A percentile compares a stretch with the other conserved stretches of the same genome.
phyloP scores from a whole-genome alignment of 345 rosid species.

The Acer yangbiense region DNA sequence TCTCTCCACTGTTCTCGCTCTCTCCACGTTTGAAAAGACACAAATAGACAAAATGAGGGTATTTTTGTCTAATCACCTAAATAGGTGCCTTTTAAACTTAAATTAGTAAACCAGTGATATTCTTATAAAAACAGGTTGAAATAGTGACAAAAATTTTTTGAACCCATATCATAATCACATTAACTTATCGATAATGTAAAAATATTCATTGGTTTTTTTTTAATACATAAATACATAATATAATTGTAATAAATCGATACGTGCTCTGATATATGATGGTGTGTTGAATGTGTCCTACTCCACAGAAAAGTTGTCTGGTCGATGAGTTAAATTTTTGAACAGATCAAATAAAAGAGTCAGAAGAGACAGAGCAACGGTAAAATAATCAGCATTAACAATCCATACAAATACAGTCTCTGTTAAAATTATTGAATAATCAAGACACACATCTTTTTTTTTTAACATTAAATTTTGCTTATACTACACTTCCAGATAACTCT shows the following conservation, averaged over 20 bases:
- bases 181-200: neutral
- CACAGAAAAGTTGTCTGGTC: conserved; percentile 23
- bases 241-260: too few relatives aligned
- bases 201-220: too few relatives aligned
- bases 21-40: too few relatives aligned
- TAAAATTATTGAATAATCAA: conserved; percentile 14
- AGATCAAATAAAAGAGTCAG: neutral
- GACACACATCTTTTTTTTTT: neutral
- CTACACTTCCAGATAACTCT: neutral
- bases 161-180: neutral
- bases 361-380: conserved; percentile 47
- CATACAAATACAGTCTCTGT: neutral
- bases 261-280: too few relatives aligned
- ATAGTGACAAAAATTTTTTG: too few relatives aligned
- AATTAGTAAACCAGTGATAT: too few relatives aligned
- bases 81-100: too few relatives aligned
- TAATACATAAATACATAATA: too few relatives aligned
- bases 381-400: conserved; percentile 16
- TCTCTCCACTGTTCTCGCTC: too few relatives aligned
- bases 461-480: neutral
- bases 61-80: too few relatives aligned
- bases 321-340: conserved; percentile 19
- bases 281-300: neutral
- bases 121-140: too few relatives aligned
- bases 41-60: too few relatives aligned